Base-by-base conservation (phyloP, 257 asterid genomes). In the Primulina eburnea region DNA sequence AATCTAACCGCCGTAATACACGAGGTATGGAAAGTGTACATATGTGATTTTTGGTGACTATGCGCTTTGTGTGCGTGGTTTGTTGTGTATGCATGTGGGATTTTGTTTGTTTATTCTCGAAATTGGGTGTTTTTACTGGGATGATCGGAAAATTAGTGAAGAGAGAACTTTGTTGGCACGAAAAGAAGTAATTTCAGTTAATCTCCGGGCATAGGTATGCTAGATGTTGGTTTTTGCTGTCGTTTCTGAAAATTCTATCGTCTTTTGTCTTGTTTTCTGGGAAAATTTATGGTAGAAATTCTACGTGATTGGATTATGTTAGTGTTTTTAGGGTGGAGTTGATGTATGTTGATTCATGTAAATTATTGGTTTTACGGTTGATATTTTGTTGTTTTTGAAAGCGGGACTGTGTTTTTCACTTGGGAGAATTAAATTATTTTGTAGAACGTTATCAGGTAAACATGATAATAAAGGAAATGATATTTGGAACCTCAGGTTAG, bases 1-100 rank as follows among this genome's bases (percentile, higher is more conserved):
- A 84, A 79, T 73, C 79, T 84, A 64, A 79, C 76, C 43, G 84
- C 80, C 69, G 86, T 84, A 47, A 84, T 84, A 69, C 79, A 77
- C 75, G 89, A 84, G 89, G 89, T 84, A 68, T 64, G 59, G 47
- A 38, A 30, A 8, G 14, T 10, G 14, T 38, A 14, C 47, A n/a
- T n/a, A n/a, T n/a, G n/a, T n/a, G n/a, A n/a, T 30, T 28, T 35
- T 38, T 6, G 47, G 12, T 38, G 4, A 9, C 3, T 38, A 1
- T 62, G 26, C 60, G 0, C 57, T 67, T 34, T 60, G 20, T 64
- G 17, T 57, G 30, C 67, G 68, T 34, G 38, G n/a, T 67, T 70
- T 40, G 30, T 21, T 70, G 73, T 30, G 63, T 71, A 28, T 74
- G 78, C 79, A 58, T 71, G 74, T 70, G 67, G 75, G 55, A 56